Evolutionary conservation across 495 filamentous ascomycete species (phyloP).

Genomic region (Thozetella sp.): DNA sequence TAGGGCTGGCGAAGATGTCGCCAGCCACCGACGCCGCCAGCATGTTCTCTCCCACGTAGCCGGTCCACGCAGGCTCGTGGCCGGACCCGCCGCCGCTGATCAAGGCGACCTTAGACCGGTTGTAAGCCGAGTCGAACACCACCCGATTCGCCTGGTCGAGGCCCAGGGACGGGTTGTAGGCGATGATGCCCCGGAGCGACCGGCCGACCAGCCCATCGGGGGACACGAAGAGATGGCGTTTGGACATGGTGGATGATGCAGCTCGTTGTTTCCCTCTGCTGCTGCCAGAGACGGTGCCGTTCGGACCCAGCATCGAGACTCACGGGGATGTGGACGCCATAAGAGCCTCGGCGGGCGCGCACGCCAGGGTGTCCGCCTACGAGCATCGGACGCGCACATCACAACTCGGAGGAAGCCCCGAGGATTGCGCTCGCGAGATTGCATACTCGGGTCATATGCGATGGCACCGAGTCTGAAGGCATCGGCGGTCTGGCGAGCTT

Average conservation of each 20-base stretch:
- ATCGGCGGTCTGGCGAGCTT: too few species aligned
- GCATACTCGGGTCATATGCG: too few species aligned
- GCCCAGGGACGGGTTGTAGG: constrained; percentile 56
- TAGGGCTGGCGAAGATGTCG: constrained; percentile 64
- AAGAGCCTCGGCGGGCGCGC: not conserved
- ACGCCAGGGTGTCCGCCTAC: too few species aligned
- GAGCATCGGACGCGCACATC: too few species aligned
- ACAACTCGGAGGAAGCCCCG: too few species aligned
- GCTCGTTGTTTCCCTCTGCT: not conserved
- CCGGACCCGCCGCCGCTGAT: constrained; percentile 64
- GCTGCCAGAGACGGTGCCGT: not conserved
- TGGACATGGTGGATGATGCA: constrained; percentile 36
- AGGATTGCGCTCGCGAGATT: too few species aligned
- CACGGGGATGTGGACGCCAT: not conserved
- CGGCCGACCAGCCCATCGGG: constrained; percentile 55
- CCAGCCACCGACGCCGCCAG: constrained; percentile 61
- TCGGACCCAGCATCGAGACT: not conserved
- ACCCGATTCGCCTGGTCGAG: constrained; percentile 58
- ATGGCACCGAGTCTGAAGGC: too few species aligned
- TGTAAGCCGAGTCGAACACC: constrained; percentile 54
- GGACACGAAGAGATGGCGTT: constrained; percentile 45
- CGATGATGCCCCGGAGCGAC: constrained; percentile 53
- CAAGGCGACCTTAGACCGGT: constrained; percentile 53
- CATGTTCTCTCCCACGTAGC: constrained; percentile 64
- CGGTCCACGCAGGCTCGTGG: constrained; percentile 66